Conservation (phyloP, 305 asterid species). For the Fraxinus dipetala region DNA sequence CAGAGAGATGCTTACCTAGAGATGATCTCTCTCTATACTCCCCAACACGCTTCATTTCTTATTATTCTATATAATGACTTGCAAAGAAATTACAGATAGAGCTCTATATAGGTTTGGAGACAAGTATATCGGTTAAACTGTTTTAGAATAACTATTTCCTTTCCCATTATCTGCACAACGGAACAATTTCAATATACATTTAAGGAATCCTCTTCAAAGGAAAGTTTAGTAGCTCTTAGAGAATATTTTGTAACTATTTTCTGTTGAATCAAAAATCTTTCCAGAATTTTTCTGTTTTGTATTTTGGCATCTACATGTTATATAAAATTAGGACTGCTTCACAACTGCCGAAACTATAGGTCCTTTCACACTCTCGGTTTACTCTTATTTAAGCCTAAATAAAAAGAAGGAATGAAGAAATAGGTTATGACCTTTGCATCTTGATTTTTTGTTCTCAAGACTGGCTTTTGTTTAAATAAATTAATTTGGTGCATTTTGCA, state of each 20-base stretch:
- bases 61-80: background rate
- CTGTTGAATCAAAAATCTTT: background rate
- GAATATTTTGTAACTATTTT: background rate
- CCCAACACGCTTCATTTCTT: background rate
- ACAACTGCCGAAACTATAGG: background rate
- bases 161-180: background rate
- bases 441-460: background rate
- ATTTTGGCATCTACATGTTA: background rate
- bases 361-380: background rate
- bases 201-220: background rate
- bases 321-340: background rate
- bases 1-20: background rate
- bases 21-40: background rate
- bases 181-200: background rate
- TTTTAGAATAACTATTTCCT: background rate
- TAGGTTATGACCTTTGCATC: background rate
- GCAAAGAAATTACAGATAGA: background rate
- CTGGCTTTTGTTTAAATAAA: background rate
- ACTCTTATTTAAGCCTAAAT: background rate
- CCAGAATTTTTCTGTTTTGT: background rate
- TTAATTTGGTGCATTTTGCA: conserved; percentile 32
- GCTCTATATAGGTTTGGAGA: background rate
- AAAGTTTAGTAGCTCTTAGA: background rate
- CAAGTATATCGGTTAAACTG: background rate
- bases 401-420: background rate